A percentile compares a stretch with the other conserved stretches of the same genome.
phyloP scores from a whole-genome alignment of 495 filamentous ascomycete species.

The Cladorrhinum samala region DNA sequence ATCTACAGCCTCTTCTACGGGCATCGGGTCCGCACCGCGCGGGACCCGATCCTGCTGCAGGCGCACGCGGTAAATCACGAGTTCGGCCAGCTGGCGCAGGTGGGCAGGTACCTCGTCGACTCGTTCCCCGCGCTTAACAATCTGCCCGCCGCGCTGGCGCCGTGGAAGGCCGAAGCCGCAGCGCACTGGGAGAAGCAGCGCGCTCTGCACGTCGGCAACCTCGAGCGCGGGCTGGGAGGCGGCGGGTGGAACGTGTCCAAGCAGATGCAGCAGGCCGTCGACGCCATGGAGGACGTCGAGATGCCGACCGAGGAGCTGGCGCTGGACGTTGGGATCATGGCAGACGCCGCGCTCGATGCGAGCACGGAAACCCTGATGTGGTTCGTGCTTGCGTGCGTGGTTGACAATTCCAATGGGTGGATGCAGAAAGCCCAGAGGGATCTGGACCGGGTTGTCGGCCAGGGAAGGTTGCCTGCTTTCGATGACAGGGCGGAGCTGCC shows the following conservation, averaged over 20 bases:
- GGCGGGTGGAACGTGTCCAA: background rate
- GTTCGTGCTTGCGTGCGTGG: background rate
- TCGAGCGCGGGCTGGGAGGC: background rate
- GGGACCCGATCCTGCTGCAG: conserved; percentile 3
- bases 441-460: conserved; percentile 40
- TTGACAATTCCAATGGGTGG: background rate
- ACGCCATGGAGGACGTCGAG: background rate
- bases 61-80: conserved; percentile 8
- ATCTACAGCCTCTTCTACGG: conserved; percentile 8
- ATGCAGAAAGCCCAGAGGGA: conserved; percentile 42
- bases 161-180: conserved; percentile 5
- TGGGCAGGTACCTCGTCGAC: conserved; percentile 8
- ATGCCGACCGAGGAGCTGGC: conserved; percentile 2
- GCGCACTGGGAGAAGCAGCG: conserved; percentile 1
- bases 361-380: background rate
- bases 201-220: conserved; percentile 2
- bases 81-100: conserved; percentile 8
- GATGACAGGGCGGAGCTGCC: conserved; percentile 40
- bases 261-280: background rate
- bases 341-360: conserved; percentile 4
- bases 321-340: conserved; percentile 4
- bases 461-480: conserved; percentile 38
- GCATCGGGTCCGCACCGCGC: background rate
- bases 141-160: background rate
- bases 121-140: conserved; percentile 4